Percentiles rank a stretch among this genome's conserved stretches.
Conservation (phyloP, 306 rosid genomes). For the Pterocarpus santalinus region DNA sequence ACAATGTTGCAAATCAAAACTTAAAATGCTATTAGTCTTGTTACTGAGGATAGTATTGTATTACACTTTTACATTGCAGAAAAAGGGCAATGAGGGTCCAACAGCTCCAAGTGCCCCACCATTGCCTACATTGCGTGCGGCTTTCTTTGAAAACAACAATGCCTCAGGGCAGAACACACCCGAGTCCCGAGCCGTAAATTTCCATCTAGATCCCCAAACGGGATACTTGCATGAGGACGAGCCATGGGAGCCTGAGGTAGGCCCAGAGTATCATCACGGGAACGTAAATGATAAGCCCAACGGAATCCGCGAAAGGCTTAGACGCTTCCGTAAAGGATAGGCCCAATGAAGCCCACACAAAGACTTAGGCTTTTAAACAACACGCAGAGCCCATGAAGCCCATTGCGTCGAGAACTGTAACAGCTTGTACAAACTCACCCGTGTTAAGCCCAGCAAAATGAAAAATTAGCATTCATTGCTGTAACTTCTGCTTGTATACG, state of each 20-base stretch:
- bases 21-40: background rate
- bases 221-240: conserved; percentile 24
- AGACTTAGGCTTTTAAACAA: background rate
- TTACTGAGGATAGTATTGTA: conserved; percentile 9
- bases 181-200: conserved; percentile 3
- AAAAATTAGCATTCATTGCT: background rate
- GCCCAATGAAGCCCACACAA: background rate
- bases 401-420: background rate
- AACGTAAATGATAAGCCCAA: background rate
- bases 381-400: background rate
- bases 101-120: conserved; percentile 53
- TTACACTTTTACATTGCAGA: conserved; percentile 54
- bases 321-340: background rate
- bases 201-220: conserved; percentile 22
- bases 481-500: conserved; percentile 22
- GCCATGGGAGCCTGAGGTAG: background rate
- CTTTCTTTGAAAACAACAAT: conserved; percentile 50
- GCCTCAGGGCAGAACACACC: conserved; percentile 33
- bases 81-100: conserved; percentile 42
- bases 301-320: background rate
- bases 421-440: conserved; percentile 47
- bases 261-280: background rate
- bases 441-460: background rate
- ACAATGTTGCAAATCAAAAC: background rate
- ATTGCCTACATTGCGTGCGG: conserved; percentile 44